Conservation (phyloP, 176 grass and related monocot species). For the Phragmites australis region DNA sequence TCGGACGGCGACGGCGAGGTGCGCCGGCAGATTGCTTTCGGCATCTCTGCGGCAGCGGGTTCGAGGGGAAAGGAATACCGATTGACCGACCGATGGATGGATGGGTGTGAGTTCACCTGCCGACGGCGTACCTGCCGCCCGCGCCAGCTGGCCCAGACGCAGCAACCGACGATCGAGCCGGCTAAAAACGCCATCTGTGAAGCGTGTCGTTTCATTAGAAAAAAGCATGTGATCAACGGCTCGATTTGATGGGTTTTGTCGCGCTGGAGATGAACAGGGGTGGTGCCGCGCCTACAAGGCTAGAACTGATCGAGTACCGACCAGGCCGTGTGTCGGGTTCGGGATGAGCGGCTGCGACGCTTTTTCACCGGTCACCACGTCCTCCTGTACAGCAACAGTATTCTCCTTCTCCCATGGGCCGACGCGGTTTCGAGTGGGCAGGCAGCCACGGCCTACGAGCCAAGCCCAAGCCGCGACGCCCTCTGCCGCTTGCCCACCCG, state of each 20-base stretch:
- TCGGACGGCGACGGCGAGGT: not conserved
- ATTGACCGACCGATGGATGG: no score
- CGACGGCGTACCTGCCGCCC: slow-evolving; percentile 38
- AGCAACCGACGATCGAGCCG: not conserved
- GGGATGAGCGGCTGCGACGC: not conserved
- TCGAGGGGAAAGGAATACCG: not conserved
- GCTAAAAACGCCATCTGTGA: not conserved
- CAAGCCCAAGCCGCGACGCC: no score
- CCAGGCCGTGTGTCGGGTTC: not conserved
- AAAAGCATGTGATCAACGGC: not conserved
- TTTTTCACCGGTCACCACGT: slow-evolving; percentile 1
- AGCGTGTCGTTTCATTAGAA: not conserved
- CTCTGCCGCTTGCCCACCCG: no score
- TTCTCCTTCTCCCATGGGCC: no score
- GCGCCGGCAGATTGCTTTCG: slow-evolving; percentile 5
- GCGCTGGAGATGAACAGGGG: not conserved
- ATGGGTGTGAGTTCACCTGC: not conserved
- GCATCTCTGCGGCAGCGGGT: not conserved
- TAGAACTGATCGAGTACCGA: not conserved
- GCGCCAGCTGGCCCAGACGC: not conserved
- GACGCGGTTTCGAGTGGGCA: no score
- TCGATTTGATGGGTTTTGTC: not conserved
- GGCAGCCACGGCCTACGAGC: no score
- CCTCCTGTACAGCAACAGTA: not conserved
- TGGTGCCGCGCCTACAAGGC: not conserved